Base-by-base conservation (phyloP, 345 rosid species). In the Moringa oleifera region DNA sequence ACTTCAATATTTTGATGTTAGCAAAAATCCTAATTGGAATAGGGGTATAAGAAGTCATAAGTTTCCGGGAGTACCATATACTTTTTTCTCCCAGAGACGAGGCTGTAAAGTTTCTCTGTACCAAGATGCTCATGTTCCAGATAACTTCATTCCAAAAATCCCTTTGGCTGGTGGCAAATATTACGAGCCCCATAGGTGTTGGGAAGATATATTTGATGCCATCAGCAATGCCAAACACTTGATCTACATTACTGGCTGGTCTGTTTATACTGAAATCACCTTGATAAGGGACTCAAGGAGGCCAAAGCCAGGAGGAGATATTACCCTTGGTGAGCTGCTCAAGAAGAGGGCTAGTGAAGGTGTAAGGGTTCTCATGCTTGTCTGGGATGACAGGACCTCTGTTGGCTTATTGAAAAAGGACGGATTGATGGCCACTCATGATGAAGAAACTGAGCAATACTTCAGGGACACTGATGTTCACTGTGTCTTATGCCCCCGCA, bases 371-470 rank as follows among this genome's bases (percentile, higher is more conserved):
- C 75, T 83, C 51, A 79, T 94, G 83, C 97, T 94, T 18, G 86
- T 94, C 62, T 94, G 99, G 99, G 99, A 94, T 53, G 99, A 94
- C 65, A 86, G 99, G 74, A 94, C 99, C 51, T 94, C 99, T 25
- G 96, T 90, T 64, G 87, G 83, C 63, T 65, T 88, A 62, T 83
- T 94, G 59, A 94, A 86, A 56, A 85, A 79, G 73, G 96, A 90
- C 68, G 99, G 99, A 21, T 72, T 94, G 62, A 94, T 94, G 99
- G 95, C 88, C 31, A 94, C 99, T 51, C 99, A 90, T 69, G 99
- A 94, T 70, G 91, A 94, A 74, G 99, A 90, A 79, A 94, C 99
- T 50, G 90, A 68, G 25, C 70, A 76, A 0, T 94, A 15, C 67
- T 94, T 90, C 79, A 75, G 70, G 52, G 73, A 70, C 52, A 82